These are phyloP conservation scores for Aspergillus egyptiacus DNA, from an alignment of 495 filamentous ascomycete species.

Conservation along the genomic window DNA sequence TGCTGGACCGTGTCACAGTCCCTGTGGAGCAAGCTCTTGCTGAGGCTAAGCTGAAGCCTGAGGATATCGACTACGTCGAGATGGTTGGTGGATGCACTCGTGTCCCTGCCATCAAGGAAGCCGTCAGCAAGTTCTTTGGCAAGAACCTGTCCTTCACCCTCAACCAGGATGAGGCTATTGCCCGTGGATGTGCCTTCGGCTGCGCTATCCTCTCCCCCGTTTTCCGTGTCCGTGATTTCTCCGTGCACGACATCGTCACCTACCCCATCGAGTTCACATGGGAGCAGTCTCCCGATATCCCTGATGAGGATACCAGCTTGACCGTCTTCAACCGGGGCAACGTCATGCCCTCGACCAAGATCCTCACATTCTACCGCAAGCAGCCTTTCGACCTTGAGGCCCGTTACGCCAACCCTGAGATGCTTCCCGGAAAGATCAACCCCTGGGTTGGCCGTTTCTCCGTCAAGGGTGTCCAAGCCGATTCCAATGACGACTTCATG, in stretches of 20 bases:
- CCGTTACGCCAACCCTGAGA: slow-evolving; percentile 79
- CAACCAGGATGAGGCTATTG: slow-evolving; percentile 97
- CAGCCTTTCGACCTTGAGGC: slow-evolving; percentile 96
- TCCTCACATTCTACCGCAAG: slow-evolving; percentile 98
- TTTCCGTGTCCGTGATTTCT: slow-evolving; percentile 98
- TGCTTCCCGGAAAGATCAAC: slow-evolving; percentile 83
- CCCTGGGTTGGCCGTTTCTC: slow-evolving; percentile 97
- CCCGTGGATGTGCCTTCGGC: slow-evolving; percentile 93
- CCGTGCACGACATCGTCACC: slow-evolving; percentile 92
- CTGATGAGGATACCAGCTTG: slow-evolving; percentile 95
- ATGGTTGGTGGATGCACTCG: slow-evolving; percentile 93
- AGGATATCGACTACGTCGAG: slow-evolving; percentile 92
- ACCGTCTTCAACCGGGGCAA: slow-evolving; percentile 98
- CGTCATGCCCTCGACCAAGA: slow-evolving; percentile 97
- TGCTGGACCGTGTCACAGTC: slow-evolving; percentile 64
- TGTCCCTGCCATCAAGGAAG: slow-evolving; percentile 87
- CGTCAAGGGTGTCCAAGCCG: slow-evolving; percentile 81
- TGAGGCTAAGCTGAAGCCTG: slow-evolving; percentile 79
- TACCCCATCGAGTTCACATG: slow-evolving; percentile 99
- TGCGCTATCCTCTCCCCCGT: slow-evolving; percentile 97
- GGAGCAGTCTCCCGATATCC: slow-evolving; percentile 98
- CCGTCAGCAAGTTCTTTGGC: slow-evolving; percentile 82
- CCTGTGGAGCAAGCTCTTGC: slow-evolving; percentile 86
- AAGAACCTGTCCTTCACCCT: slow-evolving; percentile 93
- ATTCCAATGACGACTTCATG: slow-evolving; percentile 89